Percentiles rank a stretch among this genome's conserved stretches.
Evolutionary conservation across 805 yeast genomes (phyloP).

Genomic region (Candida quercuum): DNA sequence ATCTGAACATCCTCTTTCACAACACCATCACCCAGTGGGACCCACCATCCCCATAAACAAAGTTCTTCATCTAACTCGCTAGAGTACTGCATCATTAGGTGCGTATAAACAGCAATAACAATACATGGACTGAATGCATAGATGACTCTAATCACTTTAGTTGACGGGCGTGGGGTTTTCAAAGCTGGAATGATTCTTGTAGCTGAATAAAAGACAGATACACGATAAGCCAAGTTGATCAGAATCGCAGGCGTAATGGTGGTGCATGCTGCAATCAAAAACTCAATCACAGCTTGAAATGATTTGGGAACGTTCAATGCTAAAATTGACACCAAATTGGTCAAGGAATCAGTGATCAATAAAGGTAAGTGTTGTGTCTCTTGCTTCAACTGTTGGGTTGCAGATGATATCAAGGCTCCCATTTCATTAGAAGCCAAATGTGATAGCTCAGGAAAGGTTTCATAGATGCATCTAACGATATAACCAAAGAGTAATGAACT

Average conservation of each 20-base stretch:
- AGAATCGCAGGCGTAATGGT: slow-evolving; percentile 76
- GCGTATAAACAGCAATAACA: slow-evolving; percentile 92
- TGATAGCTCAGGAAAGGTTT: slow-evolving; percentile 84
- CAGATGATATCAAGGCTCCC: slow-evolving; percentile 31
- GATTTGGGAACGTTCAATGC: slow-evolving; percentile 23
- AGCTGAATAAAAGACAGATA: slow-evolving; percentile 85
- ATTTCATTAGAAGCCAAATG: slow-evolving; percentile 43
- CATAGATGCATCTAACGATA: slow-evolving; percentile 88
- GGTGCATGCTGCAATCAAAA: slow-evolving; percentile 39
- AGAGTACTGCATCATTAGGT: slow-evolving; percentile 75
- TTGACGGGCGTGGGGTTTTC: slow-evolving; percentile 29
- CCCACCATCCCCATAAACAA: slow-evolving; percentile 54
- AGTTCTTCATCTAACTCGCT: slow-evolving; percentile 65
- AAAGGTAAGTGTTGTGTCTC: slow-evolving; percentile 27
- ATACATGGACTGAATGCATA: slow-evolving; percentile 93
- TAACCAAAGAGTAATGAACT: slow-evolving; percentile 82
- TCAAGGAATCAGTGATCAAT: slow-evolving; percentile 22
- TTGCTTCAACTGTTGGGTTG: slow-evolving; percentile 25
- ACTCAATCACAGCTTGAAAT: slow-evolving; percentile 31
- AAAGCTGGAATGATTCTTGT: slow-evolving; percentile 87
- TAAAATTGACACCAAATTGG: slow-evolving; percentile 15
- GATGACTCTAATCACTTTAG: slow-evolving; percentile 43
- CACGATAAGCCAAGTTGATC: slow-evolving; percentile 77
- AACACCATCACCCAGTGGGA: slow-evolving; percentile 2
- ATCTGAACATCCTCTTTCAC: slow-evolving; percentile 16